Evolutionary conservation across 2,329 filamentous ascomycete species (phyloP).

Genomic region (Lachnellula subtilissima): DNA sequence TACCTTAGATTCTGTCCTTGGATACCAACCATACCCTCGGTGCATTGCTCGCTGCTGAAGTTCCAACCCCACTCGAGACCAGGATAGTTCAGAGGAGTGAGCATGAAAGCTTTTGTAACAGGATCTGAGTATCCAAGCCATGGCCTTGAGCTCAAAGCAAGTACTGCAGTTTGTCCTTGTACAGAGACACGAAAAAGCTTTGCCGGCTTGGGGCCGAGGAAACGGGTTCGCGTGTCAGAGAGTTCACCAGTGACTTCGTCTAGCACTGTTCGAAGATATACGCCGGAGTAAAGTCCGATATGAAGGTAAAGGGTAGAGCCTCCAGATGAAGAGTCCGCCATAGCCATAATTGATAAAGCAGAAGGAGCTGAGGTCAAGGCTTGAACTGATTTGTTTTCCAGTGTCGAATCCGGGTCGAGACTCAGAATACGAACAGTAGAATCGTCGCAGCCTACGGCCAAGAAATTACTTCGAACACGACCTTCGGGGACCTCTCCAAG

Average conservation of each 20-base stretch:
- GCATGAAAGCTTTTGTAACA: conserved; percentile 80
- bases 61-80: conserved; percentile 93
- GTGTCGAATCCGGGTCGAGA: conserved; percentile 79
- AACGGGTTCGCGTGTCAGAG: conserved; percentile 90
- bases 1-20: conserved; percentile 85
- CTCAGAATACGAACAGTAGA: conserved; percentile 91
- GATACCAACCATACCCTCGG: conserved; percentile 90
- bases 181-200: conserved; percentile 89
- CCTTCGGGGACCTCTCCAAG: conserved; percentile 90
- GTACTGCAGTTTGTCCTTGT: conserved; percentile 74
- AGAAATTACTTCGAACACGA: conserved; percentile 79
- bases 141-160: conserved; percentile 88
- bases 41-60: conserved; percentile 91
- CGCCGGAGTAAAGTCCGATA: conserved; percentile 90
- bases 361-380: conserved; percentile 87
- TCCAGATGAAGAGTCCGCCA: conserved; percentile 88
- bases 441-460: conserved; percentile 95
- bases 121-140: conserved; percentile 94
- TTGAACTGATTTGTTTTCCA: conserved; percentile 93
- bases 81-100: conserved; percentile 86
- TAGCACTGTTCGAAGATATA: conserved; percentile 90
- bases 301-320: conserved; percentile 89
- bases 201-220: conserved; percentile 85
- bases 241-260: conserved; percentile 95
- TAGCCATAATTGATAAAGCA: conserved; percentile 84